These are phyloP conservation scores for Penicillium herquei DNA, from an alignment of 495 filamentous ascomycete genomes.

Conservation along the genomic window DNA sequence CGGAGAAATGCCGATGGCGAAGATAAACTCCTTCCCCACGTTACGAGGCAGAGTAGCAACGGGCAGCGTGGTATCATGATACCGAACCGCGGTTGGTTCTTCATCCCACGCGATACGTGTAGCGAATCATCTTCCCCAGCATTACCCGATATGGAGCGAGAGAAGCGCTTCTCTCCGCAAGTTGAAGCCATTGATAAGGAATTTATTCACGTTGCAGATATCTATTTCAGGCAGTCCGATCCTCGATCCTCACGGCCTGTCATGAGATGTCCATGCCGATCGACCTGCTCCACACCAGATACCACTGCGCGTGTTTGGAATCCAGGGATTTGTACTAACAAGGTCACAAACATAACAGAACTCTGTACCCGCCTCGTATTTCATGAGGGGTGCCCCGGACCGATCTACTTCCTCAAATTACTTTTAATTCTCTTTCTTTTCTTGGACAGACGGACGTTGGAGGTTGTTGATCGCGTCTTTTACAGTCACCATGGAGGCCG, in stretches of 20 bases:
- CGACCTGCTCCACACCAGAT: constrained; percentile 9
- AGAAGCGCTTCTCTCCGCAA: constrained; percentile 3
- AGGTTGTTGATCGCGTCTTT: neutral
- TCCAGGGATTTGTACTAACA: constrained; percentile 8
- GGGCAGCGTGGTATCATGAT: neutral
- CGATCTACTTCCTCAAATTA: neutral
- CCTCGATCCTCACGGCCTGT: neutral
- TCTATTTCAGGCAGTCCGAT: neutral
- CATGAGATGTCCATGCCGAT: neutral
- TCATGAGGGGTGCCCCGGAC: neutral
- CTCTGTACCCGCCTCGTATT: neutral
- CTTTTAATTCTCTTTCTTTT: neutral
- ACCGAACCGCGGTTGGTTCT: constrained; percentile 4
- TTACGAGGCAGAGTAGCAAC: constrained; percentile 17
- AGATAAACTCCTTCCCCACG: neutral
- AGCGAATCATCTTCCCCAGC: constrained; percentile 10
- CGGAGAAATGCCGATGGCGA: constrained; percentile 4
- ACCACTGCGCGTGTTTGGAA: constrained; percentile 7
- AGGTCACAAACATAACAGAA: neutral
- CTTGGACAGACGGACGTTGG: neutral
- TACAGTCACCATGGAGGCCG: constrained; percentile 11
- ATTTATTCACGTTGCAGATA: neutral
- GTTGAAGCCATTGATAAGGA: neutral
- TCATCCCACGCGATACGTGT: constrained; percentile 10
- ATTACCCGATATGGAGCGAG: constrained; percentile 11